A percentile compares a stretch with the other conserved stretches of the same genome.
Evolutionary conservation across 116 monocot species (phyloP).

Genomic region (Thalassia testudinum): DNA sequence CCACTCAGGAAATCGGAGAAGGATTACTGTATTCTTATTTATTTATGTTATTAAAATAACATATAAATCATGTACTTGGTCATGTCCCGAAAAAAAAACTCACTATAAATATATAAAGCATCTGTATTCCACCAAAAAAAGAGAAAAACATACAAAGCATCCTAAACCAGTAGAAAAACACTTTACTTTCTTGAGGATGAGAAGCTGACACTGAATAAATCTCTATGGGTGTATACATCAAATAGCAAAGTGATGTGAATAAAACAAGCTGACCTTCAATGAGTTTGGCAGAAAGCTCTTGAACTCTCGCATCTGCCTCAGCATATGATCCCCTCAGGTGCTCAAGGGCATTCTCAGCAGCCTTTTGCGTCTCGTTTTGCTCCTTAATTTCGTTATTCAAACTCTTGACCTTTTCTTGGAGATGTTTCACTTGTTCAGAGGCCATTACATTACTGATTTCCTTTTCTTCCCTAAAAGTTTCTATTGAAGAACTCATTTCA

Average conservation of each 20-base stretch:
- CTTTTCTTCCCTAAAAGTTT: slow-evolving; percentile 5
- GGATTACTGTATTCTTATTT: no score
- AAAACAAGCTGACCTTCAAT: slow-evolving; percentile 42
- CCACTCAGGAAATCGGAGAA: no score
- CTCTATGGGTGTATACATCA: no score
- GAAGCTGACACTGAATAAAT: no score
- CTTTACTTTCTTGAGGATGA: no score
- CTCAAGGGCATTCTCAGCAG: slow-evolving; percentile 72
- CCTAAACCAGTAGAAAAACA: no score
- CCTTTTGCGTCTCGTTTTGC: slow-evolving; percentile 68
- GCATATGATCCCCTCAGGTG: slow-evolving; percentile 51
- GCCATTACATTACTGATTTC: not conserved
- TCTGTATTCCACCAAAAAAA: no score
- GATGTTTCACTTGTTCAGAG: slow-evolving; percentile 25
- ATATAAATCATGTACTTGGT: no score
- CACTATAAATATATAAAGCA: no score
- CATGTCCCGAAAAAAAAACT: no score
- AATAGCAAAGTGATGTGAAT: not conserved
- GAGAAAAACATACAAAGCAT: no score
- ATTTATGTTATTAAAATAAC: no score
- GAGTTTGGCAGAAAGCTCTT: slow-evolving; percentile 62
- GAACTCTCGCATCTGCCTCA: slow-evolving; percentile 57
- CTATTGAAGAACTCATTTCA: slow-evolving; percentile 5
- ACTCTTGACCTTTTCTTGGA: slow-evolving; percentile 42
- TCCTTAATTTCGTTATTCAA: slow-evolving; percentile 50